Percentiles rank a stretch among this genome's conserved stretches.
These are phyloP conservation scores for sweet orange (Citrus sinensis) DNA, from an alignment of 345 rosid genomes.

Conservation along the genomic window DVS_A1.0 CM039169.1:27336001-27336500, in stretches of 20 bases:
- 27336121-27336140: slow-evolving; percentile 91
- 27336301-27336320: slow-evolving; percentile 68
- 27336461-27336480: no score
- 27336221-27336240: slow-evolving; percentile 94
- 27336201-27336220: background rate
- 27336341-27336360: slow-evolving; percentile 70
- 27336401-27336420: background rate
- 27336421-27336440: background rate
- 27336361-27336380: background rate
- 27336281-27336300: slow-evolving; percentile 76
- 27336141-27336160: slow-evolving; percentile 21
- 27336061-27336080: slow-evolving; percentile 75
- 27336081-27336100: slow-evolving; percentile 71
- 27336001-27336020: slow-evolving; percentile 69
- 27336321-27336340: slow-evolving; percentile 84
- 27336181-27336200: background rate
- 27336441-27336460: background rate
- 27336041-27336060: slow-evolving; percentile 81
- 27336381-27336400: background rate
- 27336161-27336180: background rate
- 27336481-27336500: no score
- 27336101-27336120: slow-evolving; percentile 72
- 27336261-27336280: slow-evolving; percentile 86
- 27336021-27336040: slow-evolving; percentile 81
- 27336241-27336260: slow-evolving; percentile 77